Evolutionary conservation across 148 eudicot species (phyloP).

Genomic region (Diospyros lotus): DNA sequence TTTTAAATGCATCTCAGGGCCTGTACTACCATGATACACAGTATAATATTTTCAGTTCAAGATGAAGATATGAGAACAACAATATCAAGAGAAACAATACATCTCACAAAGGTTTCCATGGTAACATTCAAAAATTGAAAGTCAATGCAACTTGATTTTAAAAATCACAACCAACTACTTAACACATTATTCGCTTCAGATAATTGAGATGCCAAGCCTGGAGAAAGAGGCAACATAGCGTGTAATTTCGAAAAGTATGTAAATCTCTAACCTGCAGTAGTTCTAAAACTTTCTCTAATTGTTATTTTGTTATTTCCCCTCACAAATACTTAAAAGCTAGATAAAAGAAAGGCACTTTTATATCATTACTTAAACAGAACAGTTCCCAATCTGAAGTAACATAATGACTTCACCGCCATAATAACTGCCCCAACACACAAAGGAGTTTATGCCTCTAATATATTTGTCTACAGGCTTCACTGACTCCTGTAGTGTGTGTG

Average conservation of each 20-base stretch:
- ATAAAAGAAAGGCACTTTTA: too few relatives aligned
- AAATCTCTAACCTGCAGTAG: not conserved
- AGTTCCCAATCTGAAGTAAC: not conserved
- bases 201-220: not conserved
- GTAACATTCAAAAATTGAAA: too few relatives aligned
- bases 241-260: not conserved
- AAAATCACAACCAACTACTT: not conserved
- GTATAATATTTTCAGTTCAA: too few relatives aligned
- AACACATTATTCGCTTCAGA: not conserved
- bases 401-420: not conserved
- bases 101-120: not conserved
- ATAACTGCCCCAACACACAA: not conserved
- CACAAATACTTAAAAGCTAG: too few relatives aligned
- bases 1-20: too few relatives aligned
- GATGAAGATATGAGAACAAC: not conserved
- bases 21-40: too few relatives aligned
- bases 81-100: not conserved
- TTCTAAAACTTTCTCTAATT: not conserved
- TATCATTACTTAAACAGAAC: not conserved
- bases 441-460: not conserved
- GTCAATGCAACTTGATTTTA: not conserved
- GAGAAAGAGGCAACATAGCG: not conserved
- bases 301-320: too few relatives aligned
- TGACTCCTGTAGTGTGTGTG: not conserved
- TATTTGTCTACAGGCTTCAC: not conserved